Evolutionary conservation across 2,329 filamentous ascomycete genomes (phyloP), one percentile per base, ranked within the genome.

Genomic region (Pseudogymnoascus sp.): DNA sequence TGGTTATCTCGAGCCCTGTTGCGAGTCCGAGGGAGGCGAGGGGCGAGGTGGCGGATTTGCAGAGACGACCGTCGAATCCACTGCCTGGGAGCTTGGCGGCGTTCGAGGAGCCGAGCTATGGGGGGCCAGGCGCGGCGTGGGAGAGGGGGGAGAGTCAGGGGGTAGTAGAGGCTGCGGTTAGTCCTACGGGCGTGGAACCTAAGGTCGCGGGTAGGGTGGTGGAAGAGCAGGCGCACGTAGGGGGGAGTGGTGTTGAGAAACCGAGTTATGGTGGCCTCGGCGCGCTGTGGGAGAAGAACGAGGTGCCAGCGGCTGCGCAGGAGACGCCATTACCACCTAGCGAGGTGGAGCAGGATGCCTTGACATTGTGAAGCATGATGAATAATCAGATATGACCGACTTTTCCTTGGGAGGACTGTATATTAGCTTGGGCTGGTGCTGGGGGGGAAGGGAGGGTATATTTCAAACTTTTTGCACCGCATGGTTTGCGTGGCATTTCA

Each of bases 201-300:
- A 80, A 21, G 21, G 21, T 79, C 12, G 74, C 65, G 0, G 77
- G 74, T 6, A 76, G 71, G 58, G 77, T 73, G 71, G 81, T 80
- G 65, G 33, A 36, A 12, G 8, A 36, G 33, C 4, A 12, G 10
- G 80, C 67, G 65, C 40, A 48, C 7, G 80, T 76, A 63, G 74
- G 73, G 48, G 71, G 63, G 0, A 72, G 74, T 66, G 80, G 73
- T 68, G 76, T 80, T 27, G 70, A 73, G 21, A 70, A 77, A 55
- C 79, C 80, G 15, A 79, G 78, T 65, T 83, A 81, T 67, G 70
- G 74, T 60, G 81, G 81, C 5, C 80, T 81, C 1, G 78, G 80
- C 2, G 71, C 75, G 10, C 69, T 74, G n/a, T 82, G 79, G 72
- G 81, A 83, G 67, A 83, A 79, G 69, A 77, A 76, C 29, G 80